phyloP scores from a whole-genome alignment of 805 yeast genomes.

The Diddensiella transvaalensis region DNA sequence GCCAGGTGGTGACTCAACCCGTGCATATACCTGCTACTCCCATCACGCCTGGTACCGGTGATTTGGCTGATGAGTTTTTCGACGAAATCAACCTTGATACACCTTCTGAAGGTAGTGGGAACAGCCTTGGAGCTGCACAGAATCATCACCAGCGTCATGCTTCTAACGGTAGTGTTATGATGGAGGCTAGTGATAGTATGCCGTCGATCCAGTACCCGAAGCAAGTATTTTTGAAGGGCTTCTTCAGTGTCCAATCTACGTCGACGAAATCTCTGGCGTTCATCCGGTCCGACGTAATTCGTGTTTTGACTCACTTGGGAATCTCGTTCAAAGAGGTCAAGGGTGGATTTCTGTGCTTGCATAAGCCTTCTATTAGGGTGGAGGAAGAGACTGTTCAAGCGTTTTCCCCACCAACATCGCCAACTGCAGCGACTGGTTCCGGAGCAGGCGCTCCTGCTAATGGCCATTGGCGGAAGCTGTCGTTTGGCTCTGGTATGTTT shows the following conservation, averaged over 20 bases:
- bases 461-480: slow-evolving; percentile 29
- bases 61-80: slow-evolving; percentile 22
- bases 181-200: slow-evolving; percentile 47
- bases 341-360: slow-evolving; percentile 89
- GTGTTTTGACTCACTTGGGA: slow-evolving; percentile 68
- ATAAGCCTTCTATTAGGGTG: slow-evolving; percentile 37
- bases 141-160: neutral
- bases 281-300: slow-evolving; percentile 78
- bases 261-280: slow-evolving; percentile 89
- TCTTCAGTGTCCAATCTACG: slow-evolving; percentile 91
- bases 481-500: slow-evolving; percentile 30
- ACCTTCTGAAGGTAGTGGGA: slow-evolving; percentile 10
- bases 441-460: slow-evolving; percentile 29
- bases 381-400: slow-evolving; percentile 13
- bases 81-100: slow-evolving; percentile 21
- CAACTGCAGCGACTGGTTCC: slow-evolving; percentile 26
- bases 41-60: slow-evolving; percentile 11
- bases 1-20: neutral
- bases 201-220: slow-evolving; percentile 92
- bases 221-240: slow-evolving; percentile 86
- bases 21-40: slow-evolving; percentile 8
- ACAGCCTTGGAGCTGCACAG: slow-evolving; percentile 6
- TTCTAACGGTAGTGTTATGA: neutral
- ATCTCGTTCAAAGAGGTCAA: slow-evolving; percentile 84
- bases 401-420: slow-evolving; percentile 18